These are phyloP conservation scores for Friedmanniomyces simplex DNA, from an alignment of 495 filamentous ascomycete genomes.

Conservation along the genomic window DNA sequence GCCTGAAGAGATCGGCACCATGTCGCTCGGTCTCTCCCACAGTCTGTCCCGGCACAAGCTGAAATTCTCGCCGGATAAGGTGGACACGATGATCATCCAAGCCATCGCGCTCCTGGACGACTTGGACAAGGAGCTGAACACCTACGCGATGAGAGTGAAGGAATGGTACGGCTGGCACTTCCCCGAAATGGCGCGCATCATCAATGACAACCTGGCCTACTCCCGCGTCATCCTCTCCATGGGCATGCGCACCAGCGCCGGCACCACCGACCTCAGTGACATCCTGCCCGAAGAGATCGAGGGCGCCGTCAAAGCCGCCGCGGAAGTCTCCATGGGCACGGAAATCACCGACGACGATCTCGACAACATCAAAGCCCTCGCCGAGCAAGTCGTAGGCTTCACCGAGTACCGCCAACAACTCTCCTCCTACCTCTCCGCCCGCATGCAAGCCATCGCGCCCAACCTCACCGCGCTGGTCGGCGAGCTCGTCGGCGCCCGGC, in stretches of 20 bases:
- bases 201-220: constrained; percentile 97
- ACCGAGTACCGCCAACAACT: constrained; percentile 83
- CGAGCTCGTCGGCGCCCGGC: constrained; percentile 84
- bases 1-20: constrained; percentile 75
- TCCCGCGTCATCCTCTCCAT: constrained; percentile 73
- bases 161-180: constrained; percentile 99
- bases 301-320: constrained; percentile 78
- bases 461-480: constrained; percentile 92
- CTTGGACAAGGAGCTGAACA: constrained; percentile 96
- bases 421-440: constrained; percentile 74
- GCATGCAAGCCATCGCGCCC: constrained; percentile 94
- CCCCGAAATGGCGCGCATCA: constrained; percentile 89
- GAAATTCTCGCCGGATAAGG: constrained; percentile 98
- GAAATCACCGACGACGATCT: constrained; percentile 86
- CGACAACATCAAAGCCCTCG: constrained; percentile 78
- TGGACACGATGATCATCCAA: constrained; percentile 98
- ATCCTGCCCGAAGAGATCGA: constrained; percentile 97
- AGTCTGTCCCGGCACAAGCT: constrained; percentile 96
- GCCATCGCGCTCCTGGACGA: constrained; percentile 90
- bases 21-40: constrained; percentile 92
- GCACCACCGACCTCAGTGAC: constrained; percentile 69
- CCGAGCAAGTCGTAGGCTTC: constrained; percentile 84
- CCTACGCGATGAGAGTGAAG: constrained; percentile 97
- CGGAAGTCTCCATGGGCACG: constrained; percentile 96
- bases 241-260: constrained; percentile 72